Conservation (phyloP, 306 rosid species). For the Begonia fuchsioides region DNA sequence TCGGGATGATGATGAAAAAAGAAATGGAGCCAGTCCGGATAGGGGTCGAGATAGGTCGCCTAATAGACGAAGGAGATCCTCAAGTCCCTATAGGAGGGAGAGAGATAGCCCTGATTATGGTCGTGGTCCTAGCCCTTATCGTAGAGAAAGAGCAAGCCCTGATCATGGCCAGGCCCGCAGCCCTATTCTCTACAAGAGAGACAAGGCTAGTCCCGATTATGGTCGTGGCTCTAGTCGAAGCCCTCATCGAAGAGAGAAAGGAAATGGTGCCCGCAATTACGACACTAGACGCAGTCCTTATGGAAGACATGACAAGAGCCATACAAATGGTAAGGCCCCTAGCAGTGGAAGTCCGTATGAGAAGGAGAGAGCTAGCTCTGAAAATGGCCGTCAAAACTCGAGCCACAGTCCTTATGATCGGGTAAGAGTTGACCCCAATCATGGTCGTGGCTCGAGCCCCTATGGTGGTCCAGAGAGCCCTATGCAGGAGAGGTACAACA, state of each 20-base stretch:
- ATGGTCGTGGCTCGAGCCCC: conserved; percentile 50
- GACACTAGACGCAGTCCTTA: conserved; percentile 33
- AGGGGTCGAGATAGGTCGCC: conserved; percentile 51
- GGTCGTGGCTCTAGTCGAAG: no score
- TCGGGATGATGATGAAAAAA: conserved; percentile 73
- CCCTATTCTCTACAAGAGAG: conserved; percentile 43
- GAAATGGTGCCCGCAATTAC: conserved; percentile 29
- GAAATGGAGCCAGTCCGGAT: conserved; percentile 70
- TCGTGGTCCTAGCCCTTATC: conserved; percentile 50
- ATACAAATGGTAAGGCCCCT: conserved; percentile 43
- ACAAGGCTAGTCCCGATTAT: conserved; percentile 47
- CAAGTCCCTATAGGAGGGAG: conserved; percentile 77
- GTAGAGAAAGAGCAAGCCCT: conserved; percentile 50
- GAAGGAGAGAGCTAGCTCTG: conserved; percentile 14
- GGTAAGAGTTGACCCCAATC: conserved; percentile 37
- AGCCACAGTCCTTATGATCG: conserved; percentile 32
- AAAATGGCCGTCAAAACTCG: conserved; percentile 13
- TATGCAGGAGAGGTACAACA: conserved; percentile 48
- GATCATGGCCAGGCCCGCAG: conserved; percentile 75
- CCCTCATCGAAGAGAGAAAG: conserved; percentile 40
- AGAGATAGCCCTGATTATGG: conserved; percentile 99
- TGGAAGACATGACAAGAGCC: conserved; percentile 1
- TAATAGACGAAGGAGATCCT: conserved; percentile 76
- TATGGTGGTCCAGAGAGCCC: conserved; percentile 82
- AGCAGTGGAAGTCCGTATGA: not conserved